phyloP scores from a whole-genome alignment of 2,329 filamentous ascomycete species.

The Xylaria sp. region DNA sequence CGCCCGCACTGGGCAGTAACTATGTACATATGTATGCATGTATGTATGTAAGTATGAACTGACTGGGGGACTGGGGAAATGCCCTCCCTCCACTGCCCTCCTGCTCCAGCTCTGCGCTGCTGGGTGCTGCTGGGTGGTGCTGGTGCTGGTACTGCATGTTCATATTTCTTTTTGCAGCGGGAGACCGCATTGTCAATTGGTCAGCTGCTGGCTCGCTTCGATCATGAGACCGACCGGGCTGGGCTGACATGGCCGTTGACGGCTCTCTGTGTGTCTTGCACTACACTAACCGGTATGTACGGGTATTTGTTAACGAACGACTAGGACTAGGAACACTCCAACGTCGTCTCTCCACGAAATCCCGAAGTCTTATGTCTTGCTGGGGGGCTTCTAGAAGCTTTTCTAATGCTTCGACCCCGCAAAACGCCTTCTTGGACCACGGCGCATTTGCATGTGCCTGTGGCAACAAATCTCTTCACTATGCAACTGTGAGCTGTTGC shows the following conservation, averaged over 20 bases:
- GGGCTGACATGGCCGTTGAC: constrained; percentile 27
- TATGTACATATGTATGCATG: no score
- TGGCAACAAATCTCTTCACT: not conserved
- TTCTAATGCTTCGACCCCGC: constrained; percentile 28
- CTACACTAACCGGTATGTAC: not conserved
- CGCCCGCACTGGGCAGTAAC: constrained; percentile 7
- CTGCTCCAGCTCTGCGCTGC: constrained; percentile 19
- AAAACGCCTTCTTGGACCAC: constrained; percentile 22
- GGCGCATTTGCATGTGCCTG: not conserved
- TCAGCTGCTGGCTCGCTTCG: constrained; percentile 33
- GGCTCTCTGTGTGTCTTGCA: not conserved
- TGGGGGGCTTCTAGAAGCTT: constrained; percentile 39
- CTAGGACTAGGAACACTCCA: constrained; percentile 11
- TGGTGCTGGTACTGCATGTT: constrained; percentile 9
- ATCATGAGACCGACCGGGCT: constrained; percentile 33
- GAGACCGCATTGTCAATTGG: constrained; percentile 36
- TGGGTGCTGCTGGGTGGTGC: constrained; percentile 27
- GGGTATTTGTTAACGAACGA: not conserved
- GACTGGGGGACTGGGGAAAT: not conserved
- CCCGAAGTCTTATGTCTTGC: not conserved
- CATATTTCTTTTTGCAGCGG: constrained; percentile 33
- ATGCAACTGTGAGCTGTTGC: constrained; percentile 5
- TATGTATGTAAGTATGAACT: no score
- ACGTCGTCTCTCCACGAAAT: constrained; percentile 7
- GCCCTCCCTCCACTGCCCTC: constrained; percentile 7